Evolutionary conservation across 2,329 filamentous ascomycete species (phyloP).

Genomic region (Pestalotiopsis fici): DNA sequence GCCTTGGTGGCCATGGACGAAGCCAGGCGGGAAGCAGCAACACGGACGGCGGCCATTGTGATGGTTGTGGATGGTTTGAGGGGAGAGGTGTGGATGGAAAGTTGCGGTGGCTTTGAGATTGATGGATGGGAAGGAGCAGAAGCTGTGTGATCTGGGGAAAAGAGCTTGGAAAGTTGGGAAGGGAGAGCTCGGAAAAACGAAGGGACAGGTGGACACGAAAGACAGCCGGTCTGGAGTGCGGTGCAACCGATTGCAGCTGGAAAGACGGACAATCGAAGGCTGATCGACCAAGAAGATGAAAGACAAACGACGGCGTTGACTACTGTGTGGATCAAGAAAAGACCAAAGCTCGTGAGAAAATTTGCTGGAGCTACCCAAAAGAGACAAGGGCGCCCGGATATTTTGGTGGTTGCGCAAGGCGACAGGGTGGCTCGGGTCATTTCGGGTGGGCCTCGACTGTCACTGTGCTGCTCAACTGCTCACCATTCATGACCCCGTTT

Average conservation of each 20-base stretch:
- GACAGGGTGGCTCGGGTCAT: conserved; percentile 9
- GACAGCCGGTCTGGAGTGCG: conserved; percentile 10
- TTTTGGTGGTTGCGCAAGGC: conserved; percentile 13
- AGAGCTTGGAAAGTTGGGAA: conserved; percentile 30
- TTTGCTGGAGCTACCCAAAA: conserved; percentile 29
- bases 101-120: conserved; percentile 25
- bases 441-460: conserved; percentile 1
- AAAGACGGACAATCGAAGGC: conserved; percentile 17
- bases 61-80: conserved; percentile 48
- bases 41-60: conserved; percentile 79
- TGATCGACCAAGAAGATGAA: conserved; percentile 17
- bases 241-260: conserved; percentile 6
- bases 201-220: conserved; percentile 13
- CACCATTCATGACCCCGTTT: background rate
- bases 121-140: conserved; percentile 22
- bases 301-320: conserved; percentile 10
- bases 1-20: conserved; percentile 76
- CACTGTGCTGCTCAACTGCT: background rate
- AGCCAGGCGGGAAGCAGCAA: conserved; percentile 77
- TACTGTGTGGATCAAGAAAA: conserved; percentile 18
- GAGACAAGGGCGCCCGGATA: conserved; percentile 31
- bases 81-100: conserved; percentile 41
- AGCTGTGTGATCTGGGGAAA: conserved; percentile 22
- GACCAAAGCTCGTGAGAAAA: conserved; percentile 26
- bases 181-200: conserved; percentile 28